These are phyloP conservation scores for Globisporangium emineosum DNA, from an alignment of 352 stramenopile genomes.

Conservation along the genomic window DNA sequence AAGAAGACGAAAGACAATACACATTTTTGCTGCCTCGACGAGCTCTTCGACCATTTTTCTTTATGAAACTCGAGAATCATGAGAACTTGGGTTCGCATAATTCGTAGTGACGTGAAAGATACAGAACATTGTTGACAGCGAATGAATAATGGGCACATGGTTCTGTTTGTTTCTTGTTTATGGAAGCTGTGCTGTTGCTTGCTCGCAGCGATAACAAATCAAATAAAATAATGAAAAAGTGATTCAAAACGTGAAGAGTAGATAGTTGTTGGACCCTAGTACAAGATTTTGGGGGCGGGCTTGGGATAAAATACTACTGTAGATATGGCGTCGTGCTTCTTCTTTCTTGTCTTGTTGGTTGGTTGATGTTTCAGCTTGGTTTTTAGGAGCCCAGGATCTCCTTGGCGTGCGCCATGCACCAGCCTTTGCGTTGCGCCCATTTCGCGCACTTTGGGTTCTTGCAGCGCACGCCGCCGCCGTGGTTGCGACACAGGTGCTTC, in stretches of 20 bases:
- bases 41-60: neutral
- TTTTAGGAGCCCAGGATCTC: conserved; percentile 48
- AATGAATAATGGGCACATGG: neutral
- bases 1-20: neutral
- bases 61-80: neutral
- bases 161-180: neutral
- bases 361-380: neutral
- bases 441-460: conserved; percentile 80
- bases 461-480: conserved; percentile 81
- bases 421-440: conserved; percentile 85
- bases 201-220: neutral
- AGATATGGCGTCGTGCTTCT: conserved; percentile 5
- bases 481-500: conserved; percentile 83
- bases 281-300: neutral
- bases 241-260: conserved; percentile 7
- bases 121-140: neutral
- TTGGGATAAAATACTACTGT: conserved; percentile 17
- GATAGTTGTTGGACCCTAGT: neutral
- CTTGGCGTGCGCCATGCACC: conserved; percentile 88
- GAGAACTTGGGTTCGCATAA: neutral
- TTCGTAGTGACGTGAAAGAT: neutral
- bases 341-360: conserved; percentile 4
- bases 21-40: neutral
- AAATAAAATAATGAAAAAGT: conserved; percentile 6
- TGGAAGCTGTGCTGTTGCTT: neutral